These are phyloP conservation scores for Hypericum androsaemum DNA, from an alignment of 345 rosid species.

Conservation along the genomic window DNA sequence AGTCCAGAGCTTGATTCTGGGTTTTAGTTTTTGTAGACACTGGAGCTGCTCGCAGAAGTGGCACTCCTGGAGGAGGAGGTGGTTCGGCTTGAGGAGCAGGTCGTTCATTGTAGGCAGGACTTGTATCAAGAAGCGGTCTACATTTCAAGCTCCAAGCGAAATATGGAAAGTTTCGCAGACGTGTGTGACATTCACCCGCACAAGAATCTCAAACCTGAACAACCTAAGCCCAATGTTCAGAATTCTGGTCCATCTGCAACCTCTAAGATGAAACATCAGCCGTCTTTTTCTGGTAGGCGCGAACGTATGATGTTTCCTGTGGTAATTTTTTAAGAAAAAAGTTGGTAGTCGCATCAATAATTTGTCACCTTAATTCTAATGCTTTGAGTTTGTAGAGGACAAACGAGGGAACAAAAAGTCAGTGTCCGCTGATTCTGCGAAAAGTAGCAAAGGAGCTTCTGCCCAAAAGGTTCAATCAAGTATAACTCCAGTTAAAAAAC, in stretches of 20 bases:
- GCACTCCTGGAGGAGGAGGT: constrained; percentile 91
- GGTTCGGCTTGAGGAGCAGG: constrained; percentile 70
- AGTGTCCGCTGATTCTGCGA: constrained; percentile 22
- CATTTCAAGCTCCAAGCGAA: constrained; percentile 49
- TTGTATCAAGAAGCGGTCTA: constrained; percentile 68
- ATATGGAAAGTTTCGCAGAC: constrained; percentile 27
- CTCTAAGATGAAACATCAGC: constrained; percentile 15
- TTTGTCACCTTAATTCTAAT: not conserved
- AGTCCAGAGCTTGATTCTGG: not conserved
- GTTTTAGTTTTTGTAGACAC: constrained; percentile 37
- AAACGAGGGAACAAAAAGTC: constrained; percentile 35
- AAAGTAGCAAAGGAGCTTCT: constrained; percentile 22
- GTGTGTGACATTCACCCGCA: constrained; percentile 12
- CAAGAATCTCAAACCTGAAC: constrained; percentile 24
- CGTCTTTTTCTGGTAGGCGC: constrained; percentile 31
- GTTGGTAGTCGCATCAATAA: not conserved
- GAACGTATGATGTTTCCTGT: too few species aligned
- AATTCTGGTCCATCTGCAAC: constrained; percentile 16
- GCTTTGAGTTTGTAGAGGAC: constrained; percentile 22
- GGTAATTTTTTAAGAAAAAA: too few species aligned
- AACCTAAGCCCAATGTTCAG: constrained; percentile 15
- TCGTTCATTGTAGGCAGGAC: constrained; percentile 58
- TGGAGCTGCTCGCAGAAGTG: constrained; percentile 89
- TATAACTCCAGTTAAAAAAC: constrained; percentile 29
- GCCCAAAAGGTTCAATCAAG: constrained; percentile 19